These are phyloP conservation scores for Daedaleopsis nitida DNA, from an alignment of 768 basidiomycete species.

Conservation along the genomic window DNA sequence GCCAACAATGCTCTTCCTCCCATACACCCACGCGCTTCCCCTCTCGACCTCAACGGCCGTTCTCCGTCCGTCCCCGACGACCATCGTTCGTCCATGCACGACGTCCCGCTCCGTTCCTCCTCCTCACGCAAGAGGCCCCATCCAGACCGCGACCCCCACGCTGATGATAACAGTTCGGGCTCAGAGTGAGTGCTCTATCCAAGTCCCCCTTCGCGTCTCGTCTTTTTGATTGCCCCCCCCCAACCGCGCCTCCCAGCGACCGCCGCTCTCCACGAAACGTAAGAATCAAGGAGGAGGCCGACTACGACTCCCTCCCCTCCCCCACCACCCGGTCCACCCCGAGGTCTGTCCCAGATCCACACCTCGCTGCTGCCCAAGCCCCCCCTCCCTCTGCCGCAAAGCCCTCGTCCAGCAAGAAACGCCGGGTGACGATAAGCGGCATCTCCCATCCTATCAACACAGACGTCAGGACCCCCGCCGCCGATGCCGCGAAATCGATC, in stretches of 20 bases:
- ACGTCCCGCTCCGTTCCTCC: constrained; percentile 20
- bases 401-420: constrained; percentile 55
- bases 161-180: constrained; percentile 41
- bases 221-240: constrained; percentile 13
- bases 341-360: constrained; percentile 11
- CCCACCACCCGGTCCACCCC: constrained; percentile 33
- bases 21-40: constrained; percentile 51
- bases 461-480: constrained; percentile 42
- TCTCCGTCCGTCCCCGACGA: constrained; percentile 23
- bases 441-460: constrained; percentile 57
- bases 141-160: constrained; percentile 21
- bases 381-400: constrained; percentile 45
- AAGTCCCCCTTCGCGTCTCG: constrained; percentile 3
- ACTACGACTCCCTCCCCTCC: constrained; percentile 45
- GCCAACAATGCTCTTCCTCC: constrained; percentile 64
- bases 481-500: constrained; percentile 47
- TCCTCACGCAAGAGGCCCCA: constrained; percentile 31
- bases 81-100: constrained; percentile 22
- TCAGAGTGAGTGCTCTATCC: constrained; percentile 45
- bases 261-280: constrained; percentile 48
- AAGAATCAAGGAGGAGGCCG: constrained; percentile 66
- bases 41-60: constrained; percentile 22
- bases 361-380: constrained; percentile 23
- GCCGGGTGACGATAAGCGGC: constrained; percentile 73
- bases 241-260: constrained; percentile 30